These are phyloP conservation scores for Hippophae tibetana DNA, from an alignment of 306 rosid genomes.

Conservation along the genomic window DNA sequence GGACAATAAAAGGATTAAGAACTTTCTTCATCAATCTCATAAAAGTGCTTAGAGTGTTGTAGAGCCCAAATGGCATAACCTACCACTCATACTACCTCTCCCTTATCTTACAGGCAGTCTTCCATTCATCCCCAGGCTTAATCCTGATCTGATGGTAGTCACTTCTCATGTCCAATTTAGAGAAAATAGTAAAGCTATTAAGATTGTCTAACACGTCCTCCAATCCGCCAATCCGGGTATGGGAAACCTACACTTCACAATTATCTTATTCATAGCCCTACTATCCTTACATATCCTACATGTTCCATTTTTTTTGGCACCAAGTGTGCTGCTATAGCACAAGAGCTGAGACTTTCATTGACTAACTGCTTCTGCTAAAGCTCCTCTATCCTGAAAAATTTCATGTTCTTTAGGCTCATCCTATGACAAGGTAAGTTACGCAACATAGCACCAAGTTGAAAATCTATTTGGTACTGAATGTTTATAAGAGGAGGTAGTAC, in stretches of 20 bases:
- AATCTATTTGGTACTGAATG: neutral
- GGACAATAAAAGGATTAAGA: neutral
- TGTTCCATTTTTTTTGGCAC: neutral
- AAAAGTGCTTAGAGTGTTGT: neutral
- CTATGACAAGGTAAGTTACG: neutral
- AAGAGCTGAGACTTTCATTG: neutral
- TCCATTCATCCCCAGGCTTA: neutral
- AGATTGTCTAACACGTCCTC: neutral
- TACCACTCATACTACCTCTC: neutral
- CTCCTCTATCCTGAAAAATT: neutral
- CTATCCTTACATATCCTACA: neutral
- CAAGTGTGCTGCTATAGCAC: neutral
- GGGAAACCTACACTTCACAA: neutral
- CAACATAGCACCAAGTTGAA: neutral
- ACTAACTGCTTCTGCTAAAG: neutral
- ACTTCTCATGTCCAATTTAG: neutral
- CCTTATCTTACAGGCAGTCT: neutral
- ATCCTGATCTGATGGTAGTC: neutral
- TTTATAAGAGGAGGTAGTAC: neutral
- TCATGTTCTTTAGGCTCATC: neutral
- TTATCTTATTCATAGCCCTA: neutral
- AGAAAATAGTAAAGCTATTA: neutral
- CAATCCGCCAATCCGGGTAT: neutral
- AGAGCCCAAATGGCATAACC: neutral
- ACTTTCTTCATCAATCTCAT: neutral